These are phyloP conservation scores for Thelephora ganbajun DNA, from an alignment of 768 basidiomycete genomes.

Conservation along the genomic window DNA sequence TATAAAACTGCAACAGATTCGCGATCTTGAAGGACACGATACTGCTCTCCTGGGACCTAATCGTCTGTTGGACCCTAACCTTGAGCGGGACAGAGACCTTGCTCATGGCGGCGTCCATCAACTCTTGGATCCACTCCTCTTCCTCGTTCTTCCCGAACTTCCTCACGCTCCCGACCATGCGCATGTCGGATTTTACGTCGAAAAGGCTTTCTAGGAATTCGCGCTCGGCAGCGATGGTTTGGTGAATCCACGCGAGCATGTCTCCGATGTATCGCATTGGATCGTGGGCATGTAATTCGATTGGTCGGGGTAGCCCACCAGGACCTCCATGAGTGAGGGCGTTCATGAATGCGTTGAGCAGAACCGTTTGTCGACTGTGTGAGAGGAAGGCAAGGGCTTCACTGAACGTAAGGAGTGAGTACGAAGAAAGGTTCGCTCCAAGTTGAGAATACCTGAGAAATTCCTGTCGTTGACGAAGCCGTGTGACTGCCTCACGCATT, in stretches of 20 bases:
- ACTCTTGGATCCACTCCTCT: slow-evolving; percentile 64
- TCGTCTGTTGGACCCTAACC: slow-evolving; percentile 89
- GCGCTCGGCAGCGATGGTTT: slow-evolving; percentile 85
- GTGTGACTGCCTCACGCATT: slow-evolving; percentile 57
- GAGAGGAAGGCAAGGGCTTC: slow-evolving; percentile 70
- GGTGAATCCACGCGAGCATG: slow-evolving; percentile 98
- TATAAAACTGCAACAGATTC: slow-evolving; percentile 91
- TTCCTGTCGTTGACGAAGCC: slow-evolving; percentile 69
- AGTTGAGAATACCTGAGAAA: slow-evolving; percentile 47
- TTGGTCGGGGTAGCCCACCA: slow-evolving; percentile 76
- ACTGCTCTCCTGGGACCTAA: slow-evolving; percentile 85
- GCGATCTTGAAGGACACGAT: slow-evolving; percentile 88
- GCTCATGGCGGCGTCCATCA: slow-evolving; percentile 72
- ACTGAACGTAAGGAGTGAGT: slow-evolving; percentile 18
- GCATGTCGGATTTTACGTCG: slow-evolving; percentile 40
- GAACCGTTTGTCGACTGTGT: slow-evolving; percentile 66
- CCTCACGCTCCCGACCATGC: slow-evolving; percentile 69
- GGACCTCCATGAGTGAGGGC: slow-evolving; percentile 84
- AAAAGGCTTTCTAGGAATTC: slow-evolving; percentile 90
- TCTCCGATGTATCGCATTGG: slow-evolving; percentile 94
- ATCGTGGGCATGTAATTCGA: slow-evolving; percentile 96
- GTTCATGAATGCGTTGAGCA: slow-evolving; percentile 71
- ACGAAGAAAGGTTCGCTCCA: neutral
- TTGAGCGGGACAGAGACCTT: slow-evolving; percentile 83
- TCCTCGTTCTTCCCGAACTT: slow-evolving; percentile 35